phyloP scores from a whole-genome alignment of 352 stramenopile species.

The Ophiocytium majus region DNA sequence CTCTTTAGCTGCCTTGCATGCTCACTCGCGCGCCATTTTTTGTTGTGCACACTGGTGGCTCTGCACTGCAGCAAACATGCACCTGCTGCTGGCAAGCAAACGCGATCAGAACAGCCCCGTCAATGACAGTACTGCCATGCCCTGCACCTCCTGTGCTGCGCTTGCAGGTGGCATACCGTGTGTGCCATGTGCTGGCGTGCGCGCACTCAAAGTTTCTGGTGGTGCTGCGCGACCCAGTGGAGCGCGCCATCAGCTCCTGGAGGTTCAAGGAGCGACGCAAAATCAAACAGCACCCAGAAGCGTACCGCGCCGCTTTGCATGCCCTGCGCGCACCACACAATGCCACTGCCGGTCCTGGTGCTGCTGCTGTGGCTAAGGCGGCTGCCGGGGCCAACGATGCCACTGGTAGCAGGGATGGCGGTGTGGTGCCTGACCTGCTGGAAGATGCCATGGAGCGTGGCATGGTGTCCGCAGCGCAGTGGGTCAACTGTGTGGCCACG shows the following conservation, averaged over 20 bases:
- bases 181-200: background rate
- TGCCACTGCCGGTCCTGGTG: too few species aligned
- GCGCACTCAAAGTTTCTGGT: background rate
- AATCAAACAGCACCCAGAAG: background rate
- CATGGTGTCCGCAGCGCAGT: background rate
- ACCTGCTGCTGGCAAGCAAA: too few species aligned
- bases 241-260: background rate
- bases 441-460: background rate
- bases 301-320: background rate
- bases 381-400: too few species aligned
- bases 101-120: too few species aligned
- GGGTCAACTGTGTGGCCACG: background rate
- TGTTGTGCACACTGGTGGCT: background rate
- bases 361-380: too few species aligned
- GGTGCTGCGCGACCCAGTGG: background rate
- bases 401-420: too few species aligned
- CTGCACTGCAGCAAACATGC: background rate
- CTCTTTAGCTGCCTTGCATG: background rate
- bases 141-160: too few species aligned
- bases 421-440: background rate
- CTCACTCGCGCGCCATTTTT: too few species aligned
- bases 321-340: background rate
- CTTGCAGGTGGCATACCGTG: background rate
- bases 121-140: too few species aligned
- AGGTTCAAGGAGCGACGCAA: slow-evolving; percentile 33